Evolutionary conservation across 495 filamentous ascomycete genomes (phyloP), one percentile per base, ranked within the genome.

Genomic region (Evansstolkia leycettana): DNA sequence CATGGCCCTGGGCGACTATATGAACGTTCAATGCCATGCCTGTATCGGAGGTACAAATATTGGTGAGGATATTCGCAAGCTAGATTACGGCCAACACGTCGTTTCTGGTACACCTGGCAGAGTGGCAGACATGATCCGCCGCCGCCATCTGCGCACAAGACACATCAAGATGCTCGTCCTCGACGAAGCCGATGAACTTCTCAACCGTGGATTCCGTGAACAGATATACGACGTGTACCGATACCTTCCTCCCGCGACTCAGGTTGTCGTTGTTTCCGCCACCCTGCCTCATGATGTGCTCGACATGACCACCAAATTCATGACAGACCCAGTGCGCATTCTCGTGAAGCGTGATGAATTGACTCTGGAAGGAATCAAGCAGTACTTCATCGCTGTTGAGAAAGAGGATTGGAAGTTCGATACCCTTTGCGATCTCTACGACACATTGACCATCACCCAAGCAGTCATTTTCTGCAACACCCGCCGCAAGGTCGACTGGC

Each of bases 391-490:
- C 48, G 92, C 90, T 8, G 88, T 96, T 18, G 90, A 99, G 65
- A 96, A 95, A 65, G 90, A 99, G 58, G 90, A 96, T 49, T 99
- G 90, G 90, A 99, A 99, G 52, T 87, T 99, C 45, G 90, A 99
- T 54, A 99, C 90, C n/a, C 77, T 99, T 7, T 96, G 85, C 53
- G 90, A 99, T 69, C 80, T 99, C 17, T 99, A 99, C 71, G 90
- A 99, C 54, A 99, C 90, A 5, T 65, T 99, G 41, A 99, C 90
- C 36, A 99, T 99, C 58, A 99, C 90, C 12, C 90, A 99, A 60
- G 90, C 90, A 7, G 90, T 99, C 50, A 99, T 99, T 58, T 99
- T 99, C 77, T 99, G 90, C 73, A 99, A 99, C 67, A 99, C 90
- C 10, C 81, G 90, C 49, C 75, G 92, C 55, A 99, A 99, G 82